These are phyloP conservation scores for Fusarium sp. DNA, from an alignment of 2,329 filamentous ascomycete genomes.

Conservation along the genomic window DNA sequence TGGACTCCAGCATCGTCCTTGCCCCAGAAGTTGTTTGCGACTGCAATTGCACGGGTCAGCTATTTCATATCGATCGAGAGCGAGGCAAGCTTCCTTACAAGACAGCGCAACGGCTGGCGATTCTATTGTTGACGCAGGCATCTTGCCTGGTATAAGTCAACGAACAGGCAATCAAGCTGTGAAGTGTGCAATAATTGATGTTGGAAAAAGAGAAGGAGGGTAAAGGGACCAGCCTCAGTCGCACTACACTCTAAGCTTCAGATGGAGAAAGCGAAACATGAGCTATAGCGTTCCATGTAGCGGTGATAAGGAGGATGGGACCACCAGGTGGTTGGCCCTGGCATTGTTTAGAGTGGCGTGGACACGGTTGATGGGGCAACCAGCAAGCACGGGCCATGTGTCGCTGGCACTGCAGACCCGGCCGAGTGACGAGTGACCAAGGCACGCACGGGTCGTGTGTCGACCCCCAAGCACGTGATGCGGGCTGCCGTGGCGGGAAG, in stretches of 20 bases:
- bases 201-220: slow-evolving; percentile 8
- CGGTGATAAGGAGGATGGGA: slow-evolving; percentile 27
- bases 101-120: slow-evolving; percentile 71
- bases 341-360: slow-evolving; percentile 39
- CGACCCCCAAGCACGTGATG: slow-evolving; percentile 42
- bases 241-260: slow-evolving; percentile 29
- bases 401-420: background rate
- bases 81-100: slow-evolving; percentile 56
- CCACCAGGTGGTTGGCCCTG: slow-evolving; percentile 8
- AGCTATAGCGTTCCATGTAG: slow-evolving; percentile 24
- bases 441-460: background rate
- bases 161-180: slow-evolving; percentile 8
- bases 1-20: slow-evolving; percentile 96
- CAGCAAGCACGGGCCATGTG: slow-evolving; percentile 1
- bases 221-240: slow-evolving; percentile 38
- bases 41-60: slow-evolving; percentile 54
- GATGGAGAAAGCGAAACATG: slow-evolving; percentile 29
- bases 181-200: slow-evolving; percentile 8
- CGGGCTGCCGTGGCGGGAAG: slow-evolving; percentile 19
- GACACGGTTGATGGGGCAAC: slow-evolving; percentile 36
- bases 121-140: slow-evolving; percentile 69
- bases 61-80: background rate
- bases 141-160: slow-evolving; percentile 48
- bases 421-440: background rate
- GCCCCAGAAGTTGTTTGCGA: slow-evolving; percentile 99